Percentiles rank a stretch among this genome's conserved stretches.
These are phyloP conservation scores for Acanthamoeba sp. DNA, from an alignment of 208 protist genomes.

Conservation along the genomic window DNA sequence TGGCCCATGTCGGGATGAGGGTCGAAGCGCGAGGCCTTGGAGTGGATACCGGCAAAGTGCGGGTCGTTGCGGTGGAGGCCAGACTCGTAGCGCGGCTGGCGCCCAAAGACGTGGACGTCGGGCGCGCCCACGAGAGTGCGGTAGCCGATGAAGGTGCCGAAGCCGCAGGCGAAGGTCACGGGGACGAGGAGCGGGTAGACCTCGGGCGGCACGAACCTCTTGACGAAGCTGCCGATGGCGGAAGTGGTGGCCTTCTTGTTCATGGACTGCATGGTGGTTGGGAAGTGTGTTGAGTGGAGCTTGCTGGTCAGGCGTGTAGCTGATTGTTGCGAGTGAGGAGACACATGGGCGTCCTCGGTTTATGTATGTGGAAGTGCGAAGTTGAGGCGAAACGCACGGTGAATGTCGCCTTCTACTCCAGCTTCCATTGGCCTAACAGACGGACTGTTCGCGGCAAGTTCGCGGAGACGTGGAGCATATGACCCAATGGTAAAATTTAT, in stretches of 20 bases:
- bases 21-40: slow-evolving; percentile 58
- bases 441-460: too few relatives aligned
- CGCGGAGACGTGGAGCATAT: too few relatives aligned
- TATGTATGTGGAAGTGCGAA: too few relatives aligned
- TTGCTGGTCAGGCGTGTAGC: neutral
- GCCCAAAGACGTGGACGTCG: slow-evolving; percentile 35
- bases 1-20: slow-evolving; percentile 14
- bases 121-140: slow-evolving; percentile 36
- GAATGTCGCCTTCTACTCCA: too few relatives aligned
- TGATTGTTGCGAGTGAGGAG: too few relatives aligned
- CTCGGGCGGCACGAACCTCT: neutral
- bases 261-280: neutral
- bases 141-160: neutral
- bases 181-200: slow-evolving; percentile 53
- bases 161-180: neutral
- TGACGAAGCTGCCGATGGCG: neutral
- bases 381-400: too few relatives aligned
- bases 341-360: too few relatives aligned
- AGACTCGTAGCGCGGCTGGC: slow-evolving; percentile 11
- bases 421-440: too few relatives aligned
- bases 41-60: slow-evolving; percentile 18
- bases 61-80: neutral
- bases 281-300: neutral
- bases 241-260: neutral
- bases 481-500: too few relatives aligned